phyloP scores from a whole-genome alignment of 208 protist species.

The Spongospora subterranea region DNA sequence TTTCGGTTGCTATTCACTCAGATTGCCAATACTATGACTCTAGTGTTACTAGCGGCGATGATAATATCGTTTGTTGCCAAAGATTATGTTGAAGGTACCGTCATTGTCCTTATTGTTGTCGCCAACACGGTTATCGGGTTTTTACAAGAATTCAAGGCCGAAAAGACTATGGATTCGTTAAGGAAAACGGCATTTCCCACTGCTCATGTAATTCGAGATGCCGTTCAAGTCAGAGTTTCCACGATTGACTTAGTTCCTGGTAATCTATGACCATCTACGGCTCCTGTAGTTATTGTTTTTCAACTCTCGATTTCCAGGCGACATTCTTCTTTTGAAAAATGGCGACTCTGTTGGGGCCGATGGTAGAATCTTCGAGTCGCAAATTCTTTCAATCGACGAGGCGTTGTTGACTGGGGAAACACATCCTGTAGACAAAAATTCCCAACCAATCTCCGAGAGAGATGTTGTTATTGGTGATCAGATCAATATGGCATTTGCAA shows the following conservation, averaged over 20 bases:
- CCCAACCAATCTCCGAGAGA: neutral
- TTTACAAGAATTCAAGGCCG: constrained; percentile 12
- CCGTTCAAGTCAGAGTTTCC: neutral
- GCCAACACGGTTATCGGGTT: constrained; percentile 32
- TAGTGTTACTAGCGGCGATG: neutral
- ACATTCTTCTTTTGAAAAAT: constrained; percentile 57
- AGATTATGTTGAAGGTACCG: constrained; percentile 33
- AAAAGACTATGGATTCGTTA: neutral
- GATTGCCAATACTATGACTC: neutral
- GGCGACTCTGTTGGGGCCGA: constrained; percentile 61
- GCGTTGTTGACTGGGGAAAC: constrained; percentile 62
- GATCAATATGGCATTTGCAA: constrained; percentile 54
- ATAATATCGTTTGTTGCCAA: constrained; percentile 10
- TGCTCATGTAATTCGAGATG: constrained; percentile 17
- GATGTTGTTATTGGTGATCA: constrained; percentile 20
- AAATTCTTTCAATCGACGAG: constrained; percentile 50
- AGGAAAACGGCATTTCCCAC: neutral
- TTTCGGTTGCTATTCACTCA: neutral
- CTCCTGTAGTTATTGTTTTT: neutral
- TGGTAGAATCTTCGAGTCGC: constrained; percentile 21
- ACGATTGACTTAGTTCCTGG: constrained; percentile 32
- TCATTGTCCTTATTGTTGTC: neutral
- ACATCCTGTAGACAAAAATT: neutral
- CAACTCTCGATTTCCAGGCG: neutral
- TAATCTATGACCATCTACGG: neutral